These are phyloP conservation scores for Barnettozyma hawaiiensis DNA, from an alignment of 1,139 yeast genomes.

Conservation along the genomic window DNA sequence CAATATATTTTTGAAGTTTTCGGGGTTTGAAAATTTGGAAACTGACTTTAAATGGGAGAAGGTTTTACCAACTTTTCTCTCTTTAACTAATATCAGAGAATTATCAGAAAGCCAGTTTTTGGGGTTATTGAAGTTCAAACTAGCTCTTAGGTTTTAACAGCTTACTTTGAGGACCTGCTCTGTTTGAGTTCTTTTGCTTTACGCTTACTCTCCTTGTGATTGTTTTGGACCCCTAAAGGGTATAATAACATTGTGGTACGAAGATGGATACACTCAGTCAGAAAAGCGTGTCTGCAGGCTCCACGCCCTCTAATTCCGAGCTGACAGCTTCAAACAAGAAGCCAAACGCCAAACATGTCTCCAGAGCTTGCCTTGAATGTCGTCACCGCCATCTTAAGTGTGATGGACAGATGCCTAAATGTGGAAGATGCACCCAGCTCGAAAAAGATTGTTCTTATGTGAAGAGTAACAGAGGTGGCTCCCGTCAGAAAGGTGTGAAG, in stretches of 20 bases:
- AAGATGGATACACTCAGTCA: neutral
- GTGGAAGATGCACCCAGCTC: constrained; percentile 35
- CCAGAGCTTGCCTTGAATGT: constrained; percentile 45
- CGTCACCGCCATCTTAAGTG: constrained; percentile 45
- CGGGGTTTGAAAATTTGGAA: constrained; percentile 15
- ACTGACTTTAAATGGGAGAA: neutral
- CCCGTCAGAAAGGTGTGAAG: constrained; percentile 41
- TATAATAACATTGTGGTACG: too few species aligned
- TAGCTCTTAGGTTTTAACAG: neutral
- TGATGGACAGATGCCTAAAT: constrained; percentile 41
- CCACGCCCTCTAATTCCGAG: neutral
- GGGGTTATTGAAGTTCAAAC: neutral
- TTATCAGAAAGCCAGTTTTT: neutral
- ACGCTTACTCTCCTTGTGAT: too few species aligned
- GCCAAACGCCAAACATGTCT: constrained; percentile 32
- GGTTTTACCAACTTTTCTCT: too few species aligned
- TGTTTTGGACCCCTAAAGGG: neutral
- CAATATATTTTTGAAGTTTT: neutral
- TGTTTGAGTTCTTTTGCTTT: too few species aligned
- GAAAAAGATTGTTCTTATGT: constrained; percentile 39
- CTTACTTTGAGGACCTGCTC: neutral
- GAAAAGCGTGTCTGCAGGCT: neutral
- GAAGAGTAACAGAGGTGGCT: constrained; percentile 46
- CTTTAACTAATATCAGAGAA: too few species aligned
- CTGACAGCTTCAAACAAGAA: constrained; percentile 35